These are phyloP conservation scores for Biscogniauxia marginata DNA, from an alignment of 2,329 filamentous ascomycete species.

Conservation along the genomic window DNA sequence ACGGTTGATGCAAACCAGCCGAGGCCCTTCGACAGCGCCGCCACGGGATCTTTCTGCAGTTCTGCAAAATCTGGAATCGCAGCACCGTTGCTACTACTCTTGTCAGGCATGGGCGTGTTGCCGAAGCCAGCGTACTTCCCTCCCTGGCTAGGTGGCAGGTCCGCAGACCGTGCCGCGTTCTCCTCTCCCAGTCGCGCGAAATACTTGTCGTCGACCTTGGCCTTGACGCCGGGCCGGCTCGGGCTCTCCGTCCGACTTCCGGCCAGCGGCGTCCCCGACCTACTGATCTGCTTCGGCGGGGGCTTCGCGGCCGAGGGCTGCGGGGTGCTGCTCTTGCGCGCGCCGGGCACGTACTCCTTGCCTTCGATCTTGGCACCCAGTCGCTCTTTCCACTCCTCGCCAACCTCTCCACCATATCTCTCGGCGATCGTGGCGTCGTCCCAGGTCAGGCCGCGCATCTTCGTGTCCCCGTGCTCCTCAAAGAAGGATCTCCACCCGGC, in stretches of 20 bases:
- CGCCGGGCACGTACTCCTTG: constrained; percentile 75
- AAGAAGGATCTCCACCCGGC: constrained; percentile 85
- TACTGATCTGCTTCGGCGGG: constrained; percentile 31
- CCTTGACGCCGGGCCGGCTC: constrained; percentile 43
- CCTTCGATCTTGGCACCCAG: constrained; percentile 86
- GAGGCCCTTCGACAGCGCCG: constrained; percentile 85
- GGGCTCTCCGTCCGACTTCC: constrained; percentile 42
- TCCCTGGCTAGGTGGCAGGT: constrained; percentile 81
- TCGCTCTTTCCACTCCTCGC: constrained; percentile 94
- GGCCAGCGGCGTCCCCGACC: constrained; percentile 40
- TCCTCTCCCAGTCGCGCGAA: constrained; percentile 82
- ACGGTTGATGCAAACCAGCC: constrained; percentile 91
- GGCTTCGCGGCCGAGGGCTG: constrained; percentile 37
- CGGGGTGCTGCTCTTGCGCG: constrained; percentile 50
- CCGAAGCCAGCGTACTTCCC: constrained; percentile 93
- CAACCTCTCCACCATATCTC: constrained; percentile 83
- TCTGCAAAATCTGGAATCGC: constrained; percentile 74
- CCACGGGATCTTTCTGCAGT: constrained; percentile 86
- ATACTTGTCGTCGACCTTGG: constrained; percentile 79
- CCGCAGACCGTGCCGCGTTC: constrained; percentile 73
- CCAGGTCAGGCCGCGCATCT: constrained; percentile 69
- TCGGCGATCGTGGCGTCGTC: constrained; percentile 89
- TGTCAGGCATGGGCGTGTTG: constrained; percentile 62
- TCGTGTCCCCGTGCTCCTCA: constrained; percentile 65
- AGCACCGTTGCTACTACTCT: constrained; percentile 40